Base-by-base conservation (phyloP, 2,329 filamentous ascomycete genomes). In the Fusarium heterosporum region DNA sequence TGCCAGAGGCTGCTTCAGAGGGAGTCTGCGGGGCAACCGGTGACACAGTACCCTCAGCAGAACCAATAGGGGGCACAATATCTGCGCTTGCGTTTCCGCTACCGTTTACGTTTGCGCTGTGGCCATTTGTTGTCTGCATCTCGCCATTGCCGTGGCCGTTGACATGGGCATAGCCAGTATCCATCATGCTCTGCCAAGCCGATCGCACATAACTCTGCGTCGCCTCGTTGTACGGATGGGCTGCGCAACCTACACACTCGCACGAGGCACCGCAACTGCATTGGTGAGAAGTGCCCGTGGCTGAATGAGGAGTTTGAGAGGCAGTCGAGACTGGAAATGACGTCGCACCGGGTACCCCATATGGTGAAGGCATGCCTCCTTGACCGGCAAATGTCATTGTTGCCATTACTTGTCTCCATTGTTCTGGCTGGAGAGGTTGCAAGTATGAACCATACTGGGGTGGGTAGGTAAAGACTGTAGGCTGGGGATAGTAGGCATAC, bases 261-360 rank as follows among this genome's bases (percentile, higher is more conserved):
- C 90, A 92, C 28, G 80, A 80, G 53, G 89, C 85, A 19, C 90
- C 90, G 72, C 90, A 92, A 46, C 81, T 81, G 70, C 90, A 92
- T 53, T 76, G 79, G 43, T 79, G 79, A 52, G 74, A 78, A 19
- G 76, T 80, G 67, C 76, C 78, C 4, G 69, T 57, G 5, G 69
- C 58, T 8, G 67, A 48, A 49, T 72, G 54, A 41, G 60, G 42
- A 59, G 69, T 51, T 50, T 72, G 52, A 36, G 59, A 38, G 28
- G 59, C 28, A 54, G 40, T 64, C 16, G 64, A 61, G 11, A 61
- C 51, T 12, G 59, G 63, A 42, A 73, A 72, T 8, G 73, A 52
- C 9, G 67, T 54, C 6, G 71, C 40, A 17, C 59, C 62, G 13
- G 72, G 51, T 53, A 74, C 68, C n/a, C 65, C 68, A 53, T 75